Percentiles rank a stretch among this genome's conserved stretches.
Conservation (phyloP, 2,329 filamentous ascomycete genomes). For the Drechslerella dactyloides region DNA sequence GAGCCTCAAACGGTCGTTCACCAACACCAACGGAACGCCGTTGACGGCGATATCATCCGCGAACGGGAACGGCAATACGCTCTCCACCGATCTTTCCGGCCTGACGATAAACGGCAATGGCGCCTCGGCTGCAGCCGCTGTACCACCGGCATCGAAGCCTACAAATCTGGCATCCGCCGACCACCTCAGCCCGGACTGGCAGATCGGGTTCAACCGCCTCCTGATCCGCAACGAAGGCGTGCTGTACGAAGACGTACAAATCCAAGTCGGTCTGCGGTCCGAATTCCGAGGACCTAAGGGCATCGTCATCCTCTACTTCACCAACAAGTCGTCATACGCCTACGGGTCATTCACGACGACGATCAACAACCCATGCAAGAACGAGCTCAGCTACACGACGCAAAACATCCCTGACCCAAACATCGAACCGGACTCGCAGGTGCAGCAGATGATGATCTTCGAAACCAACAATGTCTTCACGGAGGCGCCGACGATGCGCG, state of each 20-base stretch:
- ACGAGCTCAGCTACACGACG: conserved; percentile 80
- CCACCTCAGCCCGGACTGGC: conserved; percentile 93
- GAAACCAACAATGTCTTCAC: conserved; percentile 82
- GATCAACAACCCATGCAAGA: conserved; percentile 73
- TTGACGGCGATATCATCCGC: conserved; percentile 62
- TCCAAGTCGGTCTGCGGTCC: conserved; percentile 88
- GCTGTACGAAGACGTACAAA: conserved; percentile 90
- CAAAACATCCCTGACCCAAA: conserved; percentile 86
- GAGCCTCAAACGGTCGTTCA: conserved; percentile 83
- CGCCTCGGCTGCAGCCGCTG: conserved; percentile 54
- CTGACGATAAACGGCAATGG: conserved; percentile 75
- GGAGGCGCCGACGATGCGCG: conserved; percentile 85
- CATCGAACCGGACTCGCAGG: conserved; percentile 75
- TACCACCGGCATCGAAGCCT: conserved; percentile 67
- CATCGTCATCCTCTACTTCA: conserved; percentile 93
- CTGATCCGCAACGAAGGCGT: conserved; percentile 82
- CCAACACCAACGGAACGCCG: conserved; percentile 59
- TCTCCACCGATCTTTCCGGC: conserved; percentile 74
- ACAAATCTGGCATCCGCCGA: conserved; percentile 91
- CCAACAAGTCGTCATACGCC: conserved; percentile 84
- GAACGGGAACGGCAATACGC: conserved; percentile 57
- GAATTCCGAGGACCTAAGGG: conserved; percentile 96
- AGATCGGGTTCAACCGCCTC: conserved; percentile 83
- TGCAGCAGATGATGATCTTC: conserved; percentile 93
- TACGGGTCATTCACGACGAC: conserved; percentile 95